Conservation (phyloP, 108 stramenopile species). For the Cyclotella distinguenda region DNA sequence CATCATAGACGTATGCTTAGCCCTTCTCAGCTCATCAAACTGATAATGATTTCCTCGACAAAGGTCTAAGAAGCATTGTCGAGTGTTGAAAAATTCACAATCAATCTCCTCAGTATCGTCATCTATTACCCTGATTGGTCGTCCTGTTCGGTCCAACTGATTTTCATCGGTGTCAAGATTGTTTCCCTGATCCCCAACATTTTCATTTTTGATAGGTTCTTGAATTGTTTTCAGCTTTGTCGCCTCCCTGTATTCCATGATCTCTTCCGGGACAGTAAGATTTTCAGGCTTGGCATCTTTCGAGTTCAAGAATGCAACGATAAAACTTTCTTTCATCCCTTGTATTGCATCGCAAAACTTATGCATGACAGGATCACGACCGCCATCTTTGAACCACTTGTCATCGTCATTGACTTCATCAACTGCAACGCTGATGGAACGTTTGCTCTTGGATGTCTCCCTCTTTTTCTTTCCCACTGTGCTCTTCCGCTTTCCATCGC, state of each 20-base stretch:
- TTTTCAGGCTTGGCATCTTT: slow-evolving; percentile 74
- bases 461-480: slow-evolving; percentile 67
- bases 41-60: slow-evolving; percentile 98
- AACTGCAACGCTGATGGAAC: slow-evolving; percentile 50
- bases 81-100: slow-evolving; percentile 85
- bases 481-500: slow-evolving; percentile 59
- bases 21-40: slow-evolving; percentile 95
- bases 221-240: slow-evolving; percentile 12
- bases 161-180: slow-evolving; percentile 1
- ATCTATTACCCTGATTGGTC: slow-evolving; percentile 77
- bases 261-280: slow-evolving; percentile 70
- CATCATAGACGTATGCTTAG: slow-evolving; percentile 99
- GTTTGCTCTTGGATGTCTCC: slow-evolving; percentile 57
- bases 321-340: slow-evolving; percentile 97
- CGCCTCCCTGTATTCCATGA: slow-evolving; percentile 57
- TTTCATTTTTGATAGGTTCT: slow-evolving; percentile 4
- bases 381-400: slow-evolving; percentile 58
- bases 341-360: slow-evolving; percentile 91
- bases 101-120: slow-evolving; percentile 88
- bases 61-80: slow-evolving; percentile 85
- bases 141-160: slow-evolving; percentile 47
- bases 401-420: slow-evolving; percentile 54
- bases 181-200: slow-evolving; percentile 47
- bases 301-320: slow-evolving; percentile 94
- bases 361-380: slow-evolving; percentile 90